Evolutionary conservation across 441 rosid genomes (phyloP).

Genomic region (Gossypium trilobum): DNA sequence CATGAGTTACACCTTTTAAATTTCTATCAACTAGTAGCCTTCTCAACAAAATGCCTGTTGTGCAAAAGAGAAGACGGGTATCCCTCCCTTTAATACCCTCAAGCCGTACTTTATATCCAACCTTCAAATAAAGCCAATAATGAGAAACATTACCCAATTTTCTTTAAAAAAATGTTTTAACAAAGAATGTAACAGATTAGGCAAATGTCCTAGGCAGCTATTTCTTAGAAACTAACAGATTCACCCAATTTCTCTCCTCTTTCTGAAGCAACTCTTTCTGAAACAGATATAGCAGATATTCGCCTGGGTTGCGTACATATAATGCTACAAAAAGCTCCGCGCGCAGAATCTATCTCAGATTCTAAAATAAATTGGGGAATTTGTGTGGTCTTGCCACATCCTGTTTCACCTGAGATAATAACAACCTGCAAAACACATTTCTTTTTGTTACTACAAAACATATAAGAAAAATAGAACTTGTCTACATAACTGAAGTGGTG

Average conservation of each 20-base stretch:
- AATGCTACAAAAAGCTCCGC: constrained; percentile 70
- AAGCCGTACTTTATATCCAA: constrained; percentile 85
- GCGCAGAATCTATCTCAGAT: constrained; percentile 54
- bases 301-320: constrained; percentile 88
- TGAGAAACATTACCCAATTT: constrained; percentile 14
- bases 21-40: constrained; percentile 76
- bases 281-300: constrained; percentile 84
- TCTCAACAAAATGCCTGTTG: constrained; percentile 89
- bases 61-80: constrained; percentile 82
- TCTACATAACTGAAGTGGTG: background rate
- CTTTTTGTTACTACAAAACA: background rate
- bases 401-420: constrained; percentile 88
- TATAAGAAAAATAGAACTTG: background rate
- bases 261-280: constrained; percentile 89
- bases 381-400: constrained; percentile 95
- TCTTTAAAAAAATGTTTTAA: background rate
- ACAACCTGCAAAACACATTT: constrained; percentile 46
- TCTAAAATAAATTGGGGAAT: constrained; percentile 85
- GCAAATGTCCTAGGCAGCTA: constrained; percentile 12
- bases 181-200: constrained; percentile 7
- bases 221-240: constrained; percentile 50
- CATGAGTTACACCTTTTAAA: constrained; percentile 77
- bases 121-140: constrained; percentile 35
- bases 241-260: constrained; percentile 91
- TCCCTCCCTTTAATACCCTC: constrained; percentile 81